Evolutionary conservation across 192 early-diverging fungal genomes (phyloP).

Genomic region (Mortierella alpina): DNA sequence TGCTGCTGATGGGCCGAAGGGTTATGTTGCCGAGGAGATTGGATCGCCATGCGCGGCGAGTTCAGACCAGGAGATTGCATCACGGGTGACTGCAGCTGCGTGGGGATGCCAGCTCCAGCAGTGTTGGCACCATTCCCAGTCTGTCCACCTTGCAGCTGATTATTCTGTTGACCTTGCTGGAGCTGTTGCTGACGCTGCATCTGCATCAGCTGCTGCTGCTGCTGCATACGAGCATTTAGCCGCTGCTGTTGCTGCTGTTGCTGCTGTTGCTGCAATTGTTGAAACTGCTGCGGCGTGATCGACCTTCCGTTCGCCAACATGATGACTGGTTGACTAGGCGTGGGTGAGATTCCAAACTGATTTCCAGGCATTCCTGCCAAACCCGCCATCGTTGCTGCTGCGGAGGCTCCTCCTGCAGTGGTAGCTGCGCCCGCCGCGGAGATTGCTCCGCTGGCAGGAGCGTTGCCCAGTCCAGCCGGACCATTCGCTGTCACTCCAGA

Average conservation of each 20-base stretch:
- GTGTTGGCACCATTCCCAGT: neutral
- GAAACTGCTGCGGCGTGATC: constrained; percentile 32
- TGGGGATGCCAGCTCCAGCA: constrained; percentile 9
- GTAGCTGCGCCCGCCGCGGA: neutral
- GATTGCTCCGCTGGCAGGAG: neutral
- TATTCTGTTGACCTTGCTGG: constrained; percentile 13
- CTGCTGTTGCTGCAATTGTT: constrained; percentile 20
- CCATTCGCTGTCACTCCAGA: neutral
- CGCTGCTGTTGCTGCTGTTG: constrained; percentile 4
- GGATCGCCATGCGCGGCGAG: constrained; percentile 41
- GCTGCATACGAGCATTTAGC: constrained; percentile 8
- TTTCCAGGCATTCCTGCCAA: constrained; percentile 5
- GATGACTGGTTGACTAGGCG: constrained; percentile 39
- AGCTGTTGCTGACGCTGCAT: constrained; percentile 4
- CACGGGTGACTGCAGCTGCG: constrained; percentile 36
- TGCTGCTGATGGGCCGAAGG: constrained; percentile 14
- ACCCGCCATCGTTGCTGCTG: constrained; percentile 10
- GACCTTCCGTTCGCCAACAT: constrained; percentile 21
- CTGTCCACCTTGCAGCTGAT: constrained; percentile 22
- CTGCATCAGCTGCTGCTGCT: constrained; percentile 6
- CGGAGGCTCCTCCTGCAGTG: neutral
- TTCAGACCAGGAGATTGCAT: constrained; percentile 34
- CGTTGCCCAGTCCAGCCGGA: constrained; percentile 6
- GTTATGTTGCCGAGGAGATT: constrained; percentile 33
- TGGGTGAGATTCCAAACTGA: constrained; percentile 20